phyloP scores from a whole-genome alignment of 805 yeast genomes.

The Tanozyma kutaoensis region DNA sequence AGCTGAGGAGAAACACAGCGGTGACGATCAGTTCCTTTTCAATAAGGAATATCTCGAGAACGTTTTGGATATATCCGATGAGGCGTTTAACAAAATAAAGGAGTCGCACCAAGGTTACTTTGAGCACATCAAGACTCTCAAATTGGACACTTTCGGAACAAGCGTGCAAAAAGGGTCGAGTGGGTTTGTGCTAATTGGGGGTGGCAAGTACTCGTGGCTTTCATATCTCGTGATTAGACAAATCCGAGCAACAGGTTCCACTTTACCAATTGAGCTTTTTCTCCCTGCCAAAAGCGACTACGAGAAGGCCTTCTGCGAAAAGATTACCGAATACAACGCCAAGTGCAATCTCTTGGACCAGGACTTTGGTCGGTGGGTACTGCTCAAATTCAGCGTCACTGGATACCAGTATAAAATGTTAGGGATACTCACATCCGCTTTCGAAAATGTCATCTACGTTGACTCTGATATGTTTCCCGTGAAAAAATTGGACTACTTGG shows the following conservation, averaged over 20 bases:
- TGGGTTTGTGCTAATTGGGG: conserved; percentile 39
- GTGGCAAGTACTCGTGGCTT: conserved; percentile 38
- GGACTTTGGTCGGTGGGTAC: too few species aligned
- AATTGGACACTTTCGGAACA: conserved; percentile 13
- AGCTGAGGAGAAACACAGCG: conserved; percentile 31
- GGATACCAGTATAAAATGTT: conserved; percentile 41
- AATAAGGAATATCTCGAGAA: conserved; percentile 31
- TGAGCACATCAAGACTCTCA: conserved; percentile 15
- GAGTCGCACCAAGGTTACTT: conserved; percentile 23
- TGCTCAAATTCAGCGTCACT: too few species aligned
- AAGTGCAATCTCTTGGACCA: conserved; percentile 31
- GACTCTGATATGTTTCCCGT: conserved; percentile 41
- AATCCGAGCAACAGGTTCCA: conserved; percentile 27
- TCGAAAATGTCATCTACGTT: conserved; percentile 32
- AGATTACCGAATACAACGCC: conserved; percentile 25
- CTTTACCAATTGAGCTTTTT: conserved; percentile 38
- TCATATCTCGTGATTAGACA: conserved; percentile 35
- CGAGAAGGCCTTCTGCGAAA: conserved; percentile 33
- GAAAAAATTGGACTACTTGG: conserved; percentile 29
- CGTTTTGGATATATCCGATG: conserved; percentile 26
- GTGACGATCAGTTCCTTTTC: conserved; percentile 27
- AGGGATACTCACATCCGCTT: conserved; percentile 49
- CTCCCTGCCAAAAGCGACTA: conserved; percentile 30
- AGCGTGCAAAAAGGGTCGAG: conserved; percentile 13
- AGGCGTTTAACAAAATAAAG: conserved; percentile 18